Conservation (phyloP, 495 filamentous ascomycete genomes). For the Tetracladium marchalianum region DNA sequence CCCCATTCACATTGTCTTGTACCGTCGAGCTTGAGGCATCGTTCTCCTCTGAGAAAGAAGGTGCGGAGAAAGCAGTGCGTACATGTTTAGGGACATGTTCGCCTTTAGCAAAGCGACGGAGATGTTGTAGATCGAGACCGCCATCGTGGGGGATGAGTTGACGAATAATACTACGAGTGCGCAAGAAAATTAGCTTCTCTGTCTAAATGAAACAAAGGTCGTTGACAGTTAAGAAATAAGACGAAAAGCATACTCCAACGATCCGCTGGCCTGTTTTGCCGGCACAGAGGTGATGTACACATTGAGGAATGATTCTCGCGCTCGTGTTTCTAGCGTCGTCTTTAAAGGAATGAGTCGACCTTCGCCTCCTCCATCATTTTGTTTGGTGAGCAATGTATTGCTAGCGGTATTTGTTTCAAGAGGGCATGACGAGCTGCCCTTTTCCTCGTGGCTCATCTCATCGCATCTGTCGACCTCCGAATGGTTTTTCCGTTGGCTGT, state of each 20-base stretch:
- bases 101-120: constrained; percentile 70
- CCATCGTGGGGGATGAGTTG: constrained; percentile 42
- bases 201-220: not conserved
- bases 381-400: too few species aligned
- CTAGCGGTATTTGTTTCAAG: too few species aligned
- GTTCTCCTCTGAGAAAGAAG: constrained; percentile 1
- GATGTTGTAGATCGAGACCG: constrained; percentile 60
- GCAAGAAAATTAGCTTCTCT: not conserved
- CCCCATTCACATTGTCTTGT: not conserved
- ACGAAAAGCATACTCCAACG: constrained; percentile 36
- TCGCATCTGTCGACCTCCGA: not conserved
- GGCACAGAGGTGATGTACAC: constrained; percentile 45
- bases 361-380: not conserved
- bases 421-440: not conserved
- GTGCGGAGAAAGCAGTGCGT: constrained; percentile 12
- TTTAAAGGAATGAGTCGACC: constrained; percentile 39
- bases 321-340: constrained; percentile 42
- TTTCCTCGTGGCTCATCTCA: constrained; percentile 5
- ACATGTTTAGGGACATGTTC: constrained; percentile 46
- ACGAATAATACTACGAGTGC: constrained; percentile 32
- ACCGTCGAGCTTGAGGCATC: too few species aligned
- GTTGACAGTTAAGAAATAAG: not conserved
- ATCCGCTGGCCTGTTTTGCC: constrained; percentile 37
- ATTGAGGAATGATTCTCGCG: constrained; percentile 33
- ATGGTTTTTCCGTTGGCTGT: too few species aligned